Evolutionary conservation across 2,329 filamentous ascomycete species (phyloP).

Genomic region (Sarocladiaceae sp.): DNA sequence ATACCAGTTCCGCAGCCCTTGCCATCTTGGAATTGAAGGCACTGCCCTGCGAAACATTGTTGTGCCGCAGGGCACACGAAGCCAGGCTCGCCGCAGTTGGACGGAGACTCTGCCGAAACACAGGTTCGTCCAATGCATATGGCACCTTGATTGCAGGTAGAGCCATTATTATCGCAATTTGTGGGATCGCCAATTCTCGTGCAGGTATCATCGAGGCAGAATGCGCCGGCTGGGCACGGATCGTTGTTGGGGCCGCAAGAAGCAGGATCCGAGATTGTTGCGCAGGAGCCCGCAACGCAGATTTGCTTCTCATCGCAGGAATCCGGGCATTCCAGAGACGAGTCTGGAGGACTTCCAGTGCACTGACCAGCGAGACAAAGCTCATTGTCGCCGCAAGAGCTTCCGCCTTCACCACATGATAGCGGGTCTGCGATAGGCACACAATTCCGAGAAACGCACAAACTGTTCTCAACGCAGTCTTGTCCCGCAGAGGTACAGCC

Average conservation of each 20-base stretch:
- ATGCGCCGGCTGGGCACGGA: background rate
- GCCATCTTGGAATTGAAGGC: conserved; percentile 6
- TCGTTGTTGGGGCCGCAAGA: conserved; percentile 1
- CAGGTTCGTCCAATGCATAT: conserved; percentile 3
- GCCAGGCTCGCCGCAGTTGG: background rate
- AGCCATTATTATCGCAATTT: background rate
- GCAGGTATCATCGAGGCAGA: background rate
- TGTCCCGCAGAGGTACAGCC: background rate
- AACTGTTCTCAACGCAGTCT: background rate
- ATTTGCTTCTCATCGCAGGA: background rate
- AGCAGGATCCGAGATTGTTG: background rate
- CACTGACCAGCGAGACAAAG: background rate
- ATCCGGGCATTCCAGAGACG: background rate
- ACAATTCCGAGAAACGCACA: conserved; percentile 1
- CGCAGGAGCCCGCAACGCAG: conserved; percentile 1
- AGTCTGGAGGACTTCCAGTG: background rate
- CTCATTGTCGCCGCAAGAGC: background rate
- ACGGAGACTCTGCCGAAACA: background rate
- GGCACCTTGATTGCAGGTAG: background rate
- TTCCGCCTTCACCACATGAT: background rate
- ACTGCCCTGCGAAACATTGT: background rate
- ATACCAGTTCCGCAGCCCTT: conserved; percentile 7
- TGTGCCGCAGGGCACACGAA: conserved; percentile 1
- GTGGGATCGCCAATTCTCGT: background rate
- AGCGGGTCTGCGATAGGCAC: background rate